phyloP scores from a whole-genome alignment of 768 basidiomycete species.

The Podaxis sp. region DNA sequence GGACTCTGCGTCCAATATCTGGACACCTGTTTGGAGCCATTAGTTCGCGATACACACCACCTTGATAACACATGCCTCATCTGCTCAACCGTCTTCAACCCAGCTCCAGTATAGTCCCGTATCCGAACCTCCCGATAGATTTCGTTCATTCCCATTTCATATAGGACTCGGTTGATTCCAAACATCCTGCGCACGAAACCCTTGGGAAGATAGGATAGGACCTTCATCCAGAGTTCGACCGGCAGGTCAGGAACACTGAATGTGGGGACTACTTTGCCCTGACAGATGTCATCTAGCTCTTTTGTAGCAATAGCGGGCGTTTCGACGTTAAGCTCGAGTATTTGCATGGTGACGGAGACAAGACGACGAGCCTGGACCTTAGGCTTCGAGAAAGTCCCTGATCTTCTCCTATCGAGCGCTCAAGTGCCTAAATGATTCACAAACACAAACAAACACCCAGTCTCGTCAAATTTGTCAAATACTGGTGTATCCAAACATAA shows the following conservation, averaged over 20 bases:
- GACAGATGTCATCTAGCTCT: too few relatives aligned
- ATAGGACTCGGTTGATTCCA: neutral
- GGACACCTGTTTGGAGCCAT: conserved; percentile 12
- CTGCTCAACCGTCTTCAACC: conserved; percentile 22
- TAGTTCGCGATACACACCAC: neutral
- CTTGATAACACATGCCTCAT: conserved; percentile 16
- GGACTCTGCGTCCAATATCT: conserved; percentile 21
- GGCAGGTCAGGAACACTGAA: conserved; percentile 18
- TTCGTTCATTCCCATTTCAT: neutral
- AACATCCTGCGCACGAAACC: neutral
- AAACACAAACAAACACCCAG: too few relatives aligned
- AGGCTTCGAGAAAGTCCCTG: too few relatives aligned
- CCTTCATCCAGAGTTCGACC: neutral
- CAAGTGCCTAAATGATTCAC: too few relatives aligned
- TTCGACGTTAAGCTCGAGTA: too few relatives aligned
- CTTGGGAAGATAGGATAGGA: neutral
- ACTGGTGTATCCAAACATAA: too few relatives aligned
- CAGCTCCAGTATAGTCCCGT: conserved; percentile 18
- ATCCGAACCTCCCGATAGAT: neutral
- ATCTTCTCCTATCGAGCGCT: too few relatives aligned
- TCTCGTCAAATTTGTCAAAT: too few relatives aligned
- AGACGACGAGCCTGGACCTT: too few relatives aligned
- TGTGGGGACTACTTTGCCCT: too few relatives aligned
- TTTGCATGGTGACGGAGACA: too few relatives aligned
- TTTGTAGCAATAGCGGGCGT: too few relatives aligned